Base-by-base conservation (phyloP, 1,284 basidiomycete species). In the Trichosporon coremiiforme region DNA sequence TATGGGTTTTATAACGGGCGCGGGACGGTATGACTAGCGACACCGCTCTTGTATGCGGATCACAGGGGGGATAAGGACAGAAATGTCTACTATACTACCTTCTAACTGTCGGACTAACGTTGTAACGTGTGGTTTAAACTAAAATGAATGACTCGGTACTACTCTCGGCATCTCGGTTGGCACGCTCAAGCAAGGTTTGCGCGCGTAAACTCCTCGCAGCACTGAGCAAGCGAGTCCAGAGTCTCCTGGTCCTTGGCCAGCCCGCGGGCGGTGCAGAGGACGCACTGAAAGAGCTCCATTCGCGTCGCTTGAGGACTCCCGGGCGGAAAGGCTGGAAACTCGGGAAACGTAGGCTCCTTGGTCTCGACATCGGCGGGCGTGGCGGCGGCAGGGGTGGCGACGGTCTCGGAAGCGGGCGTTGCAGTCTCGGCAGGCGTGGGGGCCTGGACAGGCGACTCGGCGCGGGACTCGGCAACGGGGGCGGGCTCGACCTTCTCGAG, bases 211-310 rank as follows among this genome's bases (percentile, higher is more conserved):
- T 60, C 57, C 17, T 60, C 29, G 29, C 57, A 33, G 57, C 57
- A 60, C 17, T 33, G 57, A 17, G 31, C 57, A 60, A 60, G 57
- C 29, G 57, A 33, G 31, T 60, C 57, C 57, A 60, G 31, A 60
- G 57, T 60, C 31, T 13, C 31, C 29, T 60, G 57, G 57, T 60
- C 57, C 31, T 60, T 20, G 29, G 29, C 57, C 29, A 33, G 31
- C 29, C 31, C 57, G 15, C 57, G 57, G 29, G 57, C 57, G 17
- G 57, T 60, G 57, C 57, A 60, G 57, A 60, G 57, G 31, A 60
- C 57, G 57, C 57, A 31, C 57, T 60, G 29, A 33, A 60, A 60
- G 57, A 60, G 57, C 57, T 60, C 57, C 57, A 60, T 60, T 60
- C 57, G 29, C 13, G 31, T 33, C 29, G 29, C 57, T 20, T 60